phyloP scores from a whole-genome alignment of 1,284 basidiomycete genomes.

The Sporisorium sorghi region DNA sequence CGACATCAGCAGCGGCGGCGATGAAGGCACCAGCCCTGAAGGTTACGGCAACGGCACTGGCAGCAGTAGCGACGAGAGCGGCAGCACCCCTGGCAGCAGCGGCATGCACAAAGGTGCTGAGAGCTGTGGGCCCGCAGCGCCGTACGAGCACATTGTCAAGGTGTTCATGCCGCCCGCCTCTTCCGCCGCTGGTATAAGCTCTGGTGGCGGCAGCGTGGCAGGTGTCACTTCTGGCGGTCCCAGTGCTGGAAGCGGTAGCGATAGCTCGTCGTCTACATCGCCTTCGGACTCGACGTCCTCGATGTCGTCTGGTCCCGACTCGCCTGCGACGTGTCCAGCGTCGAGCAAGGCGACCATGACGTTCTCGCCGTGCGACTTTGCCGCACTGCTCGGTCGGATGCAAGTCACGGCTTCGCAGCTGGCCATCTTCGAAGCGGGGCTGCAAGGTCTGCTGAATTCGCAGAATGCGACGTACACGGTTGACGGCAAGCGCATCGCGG shows the following conservation, averaged over 20 bases:
- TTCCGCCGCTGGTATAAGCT: conserved; percentile 2
- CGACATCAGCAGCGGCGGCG: not conserved
- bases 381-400: conserved; percentile 25
- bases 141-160: conserved; percentile 24
- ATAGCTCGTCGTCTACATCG: not conserved
- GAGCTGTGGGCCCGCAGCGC: conserved; percentile 16
- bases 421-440: conserved; percentile 26
- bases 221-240: conserved; percentile 14
- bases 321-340: conserved; percentile 15
- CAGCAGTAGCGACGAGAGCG: not conserved
- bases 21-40: not conserved
- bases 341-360: conserved; percentile 11
- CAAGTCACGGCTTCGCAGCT: conserved; percentile 26
- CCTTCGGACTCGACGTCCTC: not conserved
- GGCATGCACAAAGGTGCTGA: not conserved
- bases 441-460: conserved; percentile 6
- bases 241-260: not conserved
- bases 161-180: conserved; percentile 15
- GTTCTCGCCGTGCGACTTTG: conserved; percentile 31
- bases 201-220: conserved; percentile 10
- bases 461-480: conserved; percentile 23
- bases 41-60: not conserved
- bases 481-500: conserved; percentile 14
- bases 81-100: too few species aligned
- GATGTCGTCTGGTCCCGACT: not conserved